A percentile compares a stretch with the other conserved stretches of the same genome.
Conservation (phyloP, 2,329 filamentous ascomycete genomes). For the Hymenoscyphus scutula region DNA sequence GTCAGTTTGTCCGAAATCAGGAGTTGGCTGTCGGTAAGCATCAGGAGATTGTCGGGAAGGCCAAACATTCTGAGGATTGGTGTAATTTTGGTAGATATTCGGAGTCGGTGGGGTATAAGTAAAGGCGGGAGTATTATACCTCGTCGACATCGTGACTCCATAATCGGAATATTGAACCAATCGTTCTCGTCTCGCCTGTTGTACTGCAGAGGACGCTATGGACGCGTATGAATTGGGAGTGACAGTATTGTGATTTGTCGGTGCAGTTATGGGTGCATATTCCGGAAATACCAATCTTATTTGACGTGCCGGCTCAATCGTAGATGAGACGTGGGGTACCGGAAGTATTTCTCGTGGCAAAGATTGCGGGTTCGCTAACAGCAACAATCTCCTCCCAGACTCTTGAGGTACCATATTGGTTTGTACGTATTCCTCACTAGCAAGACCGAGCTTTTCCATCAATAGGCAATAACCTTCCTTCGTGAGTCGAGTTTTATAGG, state of each 20-base stretch:
- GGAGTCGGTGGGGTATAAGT: background rate
- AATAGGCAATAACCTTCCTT: conserved; percentile 16
- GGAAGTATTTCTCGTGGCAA: background rate
- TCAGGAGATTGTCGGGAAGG: background rate
- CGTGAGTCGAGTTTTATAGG: conserved; percentile 16
- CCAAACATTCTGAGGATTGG: background rate
- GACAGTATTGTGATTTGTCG: no score
- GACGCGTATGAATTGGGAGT: background rate
- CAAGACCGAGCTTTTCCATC: conserved; percentile 11
- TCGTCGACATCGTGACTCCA: background rate
- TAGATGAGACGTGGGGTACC: background rate
- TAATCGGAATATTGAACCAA: background rate
- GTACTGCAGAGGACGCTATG: background rate
- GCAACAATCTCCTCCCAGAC: background rate
- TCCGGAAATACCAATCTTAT: no score
- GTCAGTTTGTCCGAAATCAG: background rate
- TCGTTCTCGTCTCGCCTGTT: background rate
- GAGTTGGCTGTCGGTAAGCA: background rate
- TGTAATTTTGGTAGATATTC: background rate
- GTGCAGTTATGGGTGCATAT: no score
- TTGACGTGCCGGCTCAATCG: background rate
- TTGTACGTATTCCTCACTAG: background rate
- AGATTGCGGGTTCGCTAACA: background rate
- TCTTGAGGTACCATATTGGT: background rate
- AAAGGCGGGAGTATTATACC: background rate